Percentiles rank a stretch among this genome's conserved stretches.
These are phyloP conservation scores for Ceratocystis cacaofunesta DNA, from an alignment of 2,329 filamentous ascomycete genomes.

Conservation along the genomic window DNA sequence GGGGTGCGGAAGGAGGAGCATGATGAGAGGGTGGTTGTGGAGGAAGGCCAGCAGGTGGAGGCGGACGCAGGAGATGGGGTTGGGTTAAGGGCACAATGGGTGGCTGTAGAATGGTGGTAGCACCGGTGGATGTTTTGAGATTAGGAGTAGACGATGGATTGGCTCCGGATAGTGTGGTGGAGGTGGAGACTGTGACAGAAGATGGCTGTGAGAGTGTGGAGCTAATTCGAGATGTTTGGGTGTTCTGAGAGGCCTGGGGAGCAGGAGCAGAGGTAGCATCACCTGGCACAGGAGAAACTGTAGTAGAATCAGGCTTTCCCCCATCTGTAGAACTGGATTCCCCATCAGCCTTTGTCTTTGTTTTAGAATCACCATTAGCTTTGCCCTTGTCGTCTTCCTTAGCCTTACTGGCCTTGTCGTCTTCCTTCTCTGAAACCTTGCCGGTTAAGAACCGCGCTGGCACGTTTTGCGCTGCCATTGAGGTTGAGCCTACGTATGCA, in stretches of 20 bases:
- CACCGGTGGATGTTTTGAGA: background rate
- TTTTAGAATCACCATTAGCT: background rate
- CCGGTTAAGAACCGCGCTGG: conserved; percentile 53
- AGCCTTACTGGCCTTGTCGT: background rate
- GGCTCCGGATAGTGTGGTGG: background rate
- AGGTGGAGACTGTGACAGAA: background rate
- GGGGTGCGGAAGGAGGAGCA: background rate
- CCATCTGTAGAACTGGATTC: background rate
- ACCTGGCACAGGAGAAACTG: background rate
- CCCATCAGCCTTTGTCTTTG: background rate
- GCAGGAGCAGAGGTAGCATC: background rate
- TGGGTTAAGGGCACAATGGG: conserved; percentile 9
- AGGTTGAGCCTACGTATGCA: conserved; percentile 61
- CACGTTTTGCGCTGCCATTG: conserved; percentile 56
- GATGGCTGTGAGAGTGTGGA: background rate
- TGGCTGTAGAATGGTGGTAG: conserved; percentile 7
- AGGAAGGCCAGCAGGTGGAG: conserved; percentile 13
- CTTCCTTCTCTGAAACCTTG: background rate
- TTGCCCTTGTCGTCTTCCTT: background rate
- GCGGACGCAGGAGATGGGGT: conserved; percentile 11
- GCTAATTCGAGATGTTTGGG: background rate
- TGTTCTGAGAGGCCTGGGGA: background rate
- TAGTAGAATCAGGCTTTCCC: background rate
- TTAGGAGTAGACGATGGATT: background rate
- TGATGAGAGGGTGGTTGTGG: background rate